Conservation (phyloP, 139 green algal genomes). For the Asterochloris sp. region DNA sequence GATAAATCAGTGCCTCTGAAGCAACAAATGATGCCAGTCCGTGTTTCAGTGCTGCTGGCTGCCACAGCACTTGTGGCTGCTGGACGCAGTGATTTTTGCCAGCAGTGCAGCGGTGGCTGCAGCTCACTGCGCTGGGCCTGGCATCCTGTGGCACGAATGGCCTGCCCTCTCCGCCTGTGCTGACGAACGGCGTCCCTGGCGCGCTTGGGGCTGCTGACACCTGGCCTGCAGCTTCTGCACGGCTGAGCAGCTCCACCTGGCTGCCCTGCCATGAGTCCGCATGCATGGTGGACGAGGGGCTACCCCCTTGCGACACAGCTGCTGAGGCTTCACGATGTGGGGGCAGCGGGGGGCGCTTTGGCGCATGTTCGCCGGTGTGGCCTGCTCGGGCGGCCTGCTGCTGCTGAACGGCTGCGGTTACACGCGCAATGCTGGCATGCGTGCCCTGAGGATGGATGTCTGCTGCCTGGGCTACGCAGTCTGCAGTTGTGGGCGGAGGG, state of each 20-base stretch:
- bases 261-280: neutral
- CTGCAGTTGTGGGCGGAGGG: neutral
- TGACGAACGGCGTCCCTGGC: too few species aligned
- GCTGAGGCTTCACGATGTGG: neutral
- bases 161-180: too few species aligned
- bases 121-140: too few species aligned
- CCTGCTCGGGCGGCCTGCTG: neutral
- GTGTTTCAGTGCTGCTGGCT: too few species aligned
- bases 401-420: neutral
- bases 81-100: too few species aligned
- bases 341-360: neutral
- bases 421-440: slow-evolving; percentile 5
- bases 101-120: too few species aligned
- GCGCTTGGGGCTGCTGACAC: neutral
- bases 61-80: too few species aligned
- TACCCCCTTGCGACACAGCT: neutral
- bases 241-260: neutral
- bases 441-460: slow-evolving; percentile 1
- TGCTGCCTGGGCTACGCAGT: neutral
- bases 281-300: neutral
- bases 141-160: too few species aligned
- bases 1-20: too few species aligned
- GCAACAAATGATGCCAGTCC: too few species aligned
- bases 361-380: neutral
- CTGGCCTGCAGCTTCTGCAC: neutral